These are phyloP conservation scores for Penicillium sp. DNA, from an alignment of 2,329 filamentous ascomycete species.

Conservation along the genomic window DNA sequence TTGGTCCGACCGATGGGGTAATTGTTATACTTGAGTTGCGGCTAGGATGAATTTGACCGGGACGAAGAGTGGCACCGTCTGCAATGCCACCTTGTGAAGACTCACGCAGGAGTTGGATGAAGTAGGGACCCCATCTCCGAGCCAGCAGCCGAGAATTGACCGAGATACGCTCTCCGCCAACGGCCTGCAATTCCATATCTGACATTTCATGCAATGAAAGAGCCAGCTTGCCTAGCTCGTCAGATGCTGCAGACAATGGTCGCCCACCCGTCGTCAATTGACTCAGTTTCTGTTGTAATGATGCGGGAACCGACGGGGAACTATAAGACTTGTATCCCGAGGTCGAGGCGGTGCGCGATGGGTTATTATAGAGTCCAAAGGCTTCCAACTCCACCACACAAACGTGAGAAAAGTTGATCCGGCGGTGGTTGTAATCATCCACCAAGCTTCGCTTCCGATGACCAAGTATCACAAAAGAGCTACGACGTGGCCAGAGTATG, in stretches of 20 bases:
- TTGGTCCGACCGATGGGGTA: conserved; percentile 53
- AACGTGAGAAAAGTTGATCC: conserved; percentile 95
- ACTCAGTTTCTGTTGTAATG: conserved; percentile 48
- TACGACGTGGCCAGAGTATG: conserved; percentile 85
- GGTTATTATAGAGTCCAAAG: conserved; percentile 96
- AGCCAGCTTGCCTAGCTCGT: conserved; percentile 78
- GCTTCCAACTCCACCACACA: conserved; percentile 97
- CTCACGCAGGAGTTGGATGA: conserved; percentile 84
- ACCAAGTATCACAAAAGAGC: conserved; percentile 91
- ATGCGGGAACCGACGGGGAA: conserved; percentile 58
- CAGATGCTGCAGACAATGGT: conserved; percentile 68
- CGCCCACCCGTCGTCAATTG: conserved; percentile 67
- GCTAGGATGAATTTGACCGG: conserved; percentile 54
- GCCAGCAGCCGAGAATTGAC: conserved; percentile 88
- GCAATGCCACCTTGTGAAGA: conserved; percentile 65
- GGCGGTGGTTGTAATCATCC: conserved; percentile 95
- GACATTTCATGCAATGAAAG: conserved; percentile 76
- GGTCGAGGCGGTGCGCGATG: conserved; percentile 69
- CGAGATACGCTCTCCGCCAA: conserved; percentile 84
- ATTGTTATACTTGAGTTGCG: conserved; percentile 83
- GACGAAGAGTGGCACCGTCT: conserved; percentile 70
- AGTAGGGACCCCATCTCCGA: conserved; percentile 90
- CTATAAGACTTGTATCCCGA: conserved; percentile 84
- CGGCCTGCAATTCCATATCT: conserved; percentile 94
- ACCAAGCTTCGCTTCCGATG: conserved; percentile 90